Conservation (phyloP, 1,139 yeast species). For the Kluyveromyces marxianus region DNA sequence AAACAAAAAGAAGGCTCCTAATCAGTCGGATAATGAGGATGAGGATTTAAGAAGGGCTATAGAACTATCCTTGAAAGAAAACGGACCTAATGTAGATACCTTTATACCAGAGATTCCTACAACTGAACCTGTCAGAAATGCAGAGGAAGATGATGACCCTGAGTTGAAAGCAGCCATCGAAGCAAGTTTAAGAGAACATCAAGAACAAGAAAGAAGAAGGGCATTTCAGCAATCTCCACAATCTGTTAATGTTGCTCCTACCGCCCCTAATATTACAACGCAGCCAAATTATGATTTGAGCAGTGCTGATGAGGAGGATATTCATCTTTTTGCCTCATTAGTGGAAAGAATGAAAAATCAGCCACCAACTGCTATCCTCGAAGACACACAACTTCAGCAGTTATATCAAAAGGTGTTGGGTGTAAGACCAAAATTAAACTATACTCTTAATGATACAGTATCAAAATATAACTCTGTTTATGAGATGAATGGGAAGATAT, state of each 20-base stretch:
- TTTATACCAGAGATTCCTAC: slow-evolving; percentile 19
- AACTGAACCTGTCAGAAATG: slow-evolving; percentile 14
- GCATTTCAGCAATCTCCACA: slow-evolving; percentile 10
- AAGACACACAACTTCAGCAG: slow-evolving; percentile 56
- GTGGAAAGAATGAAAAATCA: slow-evolving; percentile 49
- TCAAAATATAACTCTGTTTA: slow-evolving; percentile 63
- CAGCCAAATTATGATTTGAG: slow-evolving; percentile 52
- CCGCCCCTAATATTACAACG: slow-evolving; percentile 20
- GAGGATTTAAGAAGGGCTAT: slow-evolving; percentile 75
- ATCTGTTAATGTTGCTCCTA: neutral
- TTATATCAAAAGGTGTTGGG: slow-evolving; percentile 57
- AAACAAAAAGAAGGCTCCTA: slow-evolving; percentile 5
- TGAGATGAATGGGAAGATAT: slow-evolving; percentile 75
- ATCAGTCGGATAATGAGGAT: slow-evolving; percentile 44
- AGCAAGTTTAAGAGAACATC: slow-evolving; percentile 77
- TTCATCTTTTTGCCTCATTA: slow-evolving; percentile 60
- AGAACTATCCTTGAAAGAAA: slow-evolving; percentile 65
- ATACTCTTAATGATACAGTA: slow-evolving; percentile 54
- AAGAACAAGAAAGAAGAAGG: slow-evolving; percentile 33
- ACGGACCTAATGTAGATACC: slow-evolving; percentile 19
- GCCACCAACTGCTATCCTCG: slow-evolving; percentile 46
- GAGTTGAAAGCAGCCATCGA: slow-evolving; percentile 92
- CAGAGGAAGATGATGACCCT: slow-evolving; percentile 68
- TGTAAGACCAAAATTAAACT: slow-evolving; percentile 68
- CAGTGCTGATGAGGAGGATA: slow-evolving; percentile 70